Conservation (phyloP, 2,329 filamentous ascomycete genomes). For the Sordariomycetes sp. region DNA sequence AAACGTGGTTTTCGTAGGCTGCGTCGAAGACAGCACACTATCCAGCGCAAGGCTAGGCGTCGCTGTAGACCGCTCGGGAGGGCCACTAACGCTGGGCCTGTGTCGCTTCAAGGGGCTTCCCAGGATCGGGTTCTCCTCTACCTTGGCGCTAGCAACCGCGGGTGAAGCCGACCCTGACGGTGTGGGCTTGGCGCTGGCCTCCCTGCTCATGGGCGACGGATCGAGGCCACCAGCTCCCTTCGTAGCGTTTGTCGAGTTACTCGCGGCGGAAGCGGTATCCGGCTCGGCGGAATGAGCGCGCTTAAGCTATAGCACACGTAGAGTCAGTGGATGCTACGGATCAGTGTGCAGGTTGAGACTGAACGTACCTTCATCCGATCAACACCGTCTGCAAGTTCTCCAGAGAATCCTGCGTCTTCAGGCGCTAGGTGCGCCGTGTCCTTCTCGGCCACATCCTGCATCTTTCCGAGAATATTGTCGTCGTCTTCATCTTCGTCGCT, state of each 20-base stretch:
- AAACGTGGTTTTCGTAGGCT: neutral
- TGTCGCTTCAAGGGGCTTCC: slow-evolving; percentile 71
- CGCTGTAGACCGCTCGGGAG: neutral
- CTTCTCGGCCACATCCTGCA: slow-evolving; percentile 54
- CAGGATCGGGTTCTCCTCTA: slow-evolving; percentile 20
- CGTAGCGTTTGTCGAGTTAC: slow-evolving; percentile 16
- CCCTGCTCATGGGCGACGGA: slow-evolving; percentile 14
- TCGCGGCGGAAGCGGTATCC: slow-evolving; percentile 25
- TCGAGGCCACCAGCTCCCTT: slow-evolving; percentile 32
- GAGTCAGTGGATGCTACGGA: neutral
- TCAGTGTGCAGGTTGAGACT: neutral
- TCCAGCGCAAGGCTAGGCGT: neutral
- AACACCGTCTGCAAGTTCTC: slow-evolving; percentile 70
- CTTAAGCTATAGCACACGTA: slow-evolving; percentile 51
- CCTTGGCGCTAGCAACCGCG: slow-evolving; percentile 4
- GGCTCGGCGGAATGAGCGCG: slow-evolving; percentile 68
- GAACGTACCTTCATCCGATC: slow-evolving; percentile 65
- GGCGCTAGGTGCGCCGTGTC: slow-evolving; percentile 46
- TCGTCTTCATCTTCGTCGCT: slow-evolving; percentile 69
- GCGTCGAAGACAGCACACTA: neutral
- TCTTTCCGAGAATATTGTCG: slow-evolving; percentile 51
- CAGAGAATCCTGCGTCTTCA: slow-evolving; percentile 62
- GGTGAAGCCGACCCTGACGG: slow-evolving; percentile 14
- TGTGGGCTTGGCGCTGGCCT: slow-evolving; percentile 26
- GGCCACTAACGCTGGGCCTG: slow-evolving; percentile 38